These are phyloP conservation scores for Diaporthe citrichinensis DNA, from an alignment of 2,329 filamentous ascomycete genomes.

Conservation along the genomic window DNA sequence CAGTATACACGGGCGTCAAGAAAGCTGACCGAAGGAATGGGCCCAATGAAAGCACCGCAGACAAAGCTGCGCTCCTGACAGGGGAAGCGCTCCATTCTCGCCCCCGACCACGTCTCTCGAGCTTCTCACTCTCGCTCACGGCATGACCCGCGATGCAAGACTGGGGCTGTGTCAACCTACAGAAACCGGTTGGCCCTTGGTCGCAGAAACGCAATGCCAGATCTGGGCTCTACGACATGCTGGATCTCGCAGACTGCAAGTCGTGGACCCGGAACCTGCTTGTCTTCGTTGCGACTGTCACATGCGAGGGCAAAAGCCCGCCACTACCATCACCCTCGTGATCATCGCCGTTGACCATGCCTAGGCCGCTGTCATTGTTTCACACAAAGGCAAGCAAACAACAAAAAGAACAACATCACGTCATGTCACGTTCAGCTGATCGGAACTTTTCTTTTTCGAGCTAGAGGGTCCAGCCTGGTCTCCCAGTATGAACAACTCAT, in stretches of 20 bases:
- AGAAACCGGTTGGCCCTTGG: slow-evolving; percentile 10
- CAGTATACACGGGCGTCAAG: background rate
- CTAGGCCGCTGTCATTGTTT: background rate
- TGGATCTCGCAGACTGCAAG: slow-evolving; percentile 36
- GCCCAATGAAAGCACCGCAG: background rate
- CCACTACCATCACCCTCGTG: background rate
- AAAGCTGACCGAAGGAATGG: background rate
- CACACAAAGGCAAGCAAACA: slow-evolving; percentile 21
- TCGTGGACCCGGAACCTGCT: background rate
- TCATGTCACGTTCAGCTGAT: slow-evolving; percentile 1
- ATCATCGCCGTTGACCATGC: background rate
- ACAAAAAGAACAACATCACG: slow-evolving; percentile 10
- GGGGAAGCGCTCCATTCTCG: background rate
- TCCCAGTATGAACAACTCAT: background rate
- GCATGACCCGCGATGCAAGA: background rate
- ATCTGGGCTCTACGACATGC: slow-evolving; percentile 28
- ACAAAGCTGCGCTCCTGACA: background rate
- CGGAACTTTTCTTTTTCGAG: background rate
- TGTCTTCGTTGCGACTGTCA: background rate
- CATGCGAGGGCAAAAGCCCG: background rate
- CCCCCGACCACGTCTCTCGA: background rate
- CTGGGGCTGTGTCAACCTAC: background rate
- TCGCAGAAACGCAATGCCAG: slow-evolving; percentile 6
- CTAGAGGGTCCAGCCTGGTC: background rate
- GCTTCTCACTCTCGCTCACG: background rate